phyloP scores from a whole-genome alignment of 2,329 filamentous ascomycete genomes.

The Pseudocercospora ulei region DNA sequence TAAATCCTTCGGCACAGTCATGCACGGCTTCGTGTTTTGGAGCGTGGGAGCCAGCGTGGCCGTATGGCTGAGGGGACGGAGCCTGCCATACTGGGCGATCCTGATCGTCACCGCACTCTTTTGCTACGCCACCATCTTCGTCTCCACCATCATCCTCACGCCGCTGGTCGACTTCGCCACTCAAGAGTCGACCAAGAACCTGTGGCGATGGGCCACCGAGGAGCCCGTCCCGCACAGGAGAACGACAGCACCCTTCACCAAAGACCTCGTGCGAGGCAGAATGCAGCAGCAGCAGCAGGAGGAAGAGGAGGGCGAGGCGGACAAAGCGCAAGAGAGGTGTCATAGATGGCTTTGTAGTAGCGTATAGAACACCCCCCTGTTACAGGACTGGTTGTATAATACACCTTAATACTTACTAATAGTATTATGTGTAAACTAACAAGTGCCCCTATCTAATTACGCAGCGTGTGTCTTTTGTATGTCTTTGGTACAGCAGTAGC shows the following conservation, averaged over 20 bases:
- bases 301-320: constrained; percentile 4
- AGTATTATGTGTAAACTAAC: no score
- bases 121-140: constrained; percentile 28
- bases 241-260: constrained; percentile 25
- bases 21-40: constrained; percentile 44
- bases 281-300: constrained; percentile 14
- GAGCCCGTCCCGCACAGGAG: constrained; percentile 22
- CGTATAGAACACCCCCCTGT: no score
- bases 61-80: constrained; percentile 30
- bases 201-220: constrained; percentile 27
- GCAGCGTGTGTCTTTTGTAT: no score
- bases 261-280: constrained; percentile 21
- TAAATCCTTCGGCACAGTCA: constrained; percentile 29
- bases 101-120: constrained; percentile 34
- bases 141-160: constrained; percentile 19
- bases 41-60: constrained; percentile 36
- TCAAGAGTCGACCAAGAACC: constrained; percentile 22
- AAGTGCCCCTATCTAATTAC: no score
- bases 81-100: constrained; percentile 33
- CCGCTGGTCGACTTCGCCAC: constrained; percentile 24
- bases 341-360: neutral
- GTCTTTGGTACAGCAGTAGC: no score
- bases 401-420: no score
- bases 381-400: no score
- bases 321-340: constrained; percentile 1